Evolutionary conservation across 805 yeast species (phyloP).

Genomic region (Yarrowia sp.): DNA sequence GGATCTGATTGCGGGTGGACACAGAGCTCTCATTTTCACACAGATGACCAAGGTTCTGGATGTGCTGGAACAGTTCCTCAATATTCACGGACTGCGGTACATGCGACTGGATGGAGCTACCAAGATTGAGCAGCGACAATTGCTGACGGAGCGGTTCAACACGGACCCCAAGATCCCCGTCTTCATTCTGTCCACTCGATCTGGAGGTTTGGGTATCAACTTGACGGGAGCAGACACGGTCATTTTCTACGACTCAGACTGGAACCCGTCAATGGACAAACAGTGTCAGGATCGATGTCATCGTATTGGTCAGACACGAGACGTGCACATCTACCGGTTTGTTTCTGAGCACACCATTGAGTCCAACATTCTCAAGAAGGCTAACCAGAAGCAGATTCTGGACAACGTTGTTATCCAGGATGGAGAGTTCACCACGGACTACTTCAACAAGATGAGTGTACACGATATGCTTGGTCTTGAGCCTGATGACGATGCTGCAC

Average conservation of each 20-base stretch:
- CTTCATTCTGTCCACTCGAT: constrained; percentile 88
- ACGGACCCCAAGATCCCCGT: constrained; percentile 82
- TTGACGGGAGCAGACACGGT: constrained; percentile 98
- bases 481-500: constrained; percentile 36
- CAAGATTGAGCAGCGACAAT: constrained; percentile 92
- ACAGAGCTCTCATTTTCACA: constrained; percentile 90
- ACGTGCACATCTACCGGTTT: constrained; percentile 93
- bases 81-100: constrained; percentile 90
- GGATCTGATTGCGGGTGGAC: constrained; percentile 79
- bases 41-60: constrained; percentile 98
- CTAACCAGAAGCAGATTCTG: constrained; percentile 88
- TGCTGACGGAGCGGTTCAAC: constrained; percentile 88
- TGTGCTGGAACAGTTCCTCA: constrained; percentile 85
- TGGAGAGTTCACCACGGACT: constrained; percentile 97
- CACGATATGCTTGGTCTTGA: constrained; percentile 75
- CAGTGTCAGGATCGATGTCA: constrained; percentile 99
- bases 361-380: constrained; percentile 87
- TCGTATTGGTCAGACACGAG: constrained; percentile 97
- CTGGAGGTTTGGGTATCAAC: constrained; percentile 98
- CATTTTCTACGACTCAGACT: constrained; percentile 94
- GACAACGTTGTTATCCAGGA: constrained; percentile 96
- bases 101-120: constrained; percentile 97
- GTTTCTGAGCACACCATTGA: constrained; percentile 96
- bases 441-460: constrained; percentile 82
- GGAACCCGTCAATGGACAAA: constrained; percentile 99